Evolutionary conservation across 2,329 filamentous ascomycete genomes (phyloP), one percentile per base, ranked within the genome.

Genomic region (Talaromyces sp.): DNA sequence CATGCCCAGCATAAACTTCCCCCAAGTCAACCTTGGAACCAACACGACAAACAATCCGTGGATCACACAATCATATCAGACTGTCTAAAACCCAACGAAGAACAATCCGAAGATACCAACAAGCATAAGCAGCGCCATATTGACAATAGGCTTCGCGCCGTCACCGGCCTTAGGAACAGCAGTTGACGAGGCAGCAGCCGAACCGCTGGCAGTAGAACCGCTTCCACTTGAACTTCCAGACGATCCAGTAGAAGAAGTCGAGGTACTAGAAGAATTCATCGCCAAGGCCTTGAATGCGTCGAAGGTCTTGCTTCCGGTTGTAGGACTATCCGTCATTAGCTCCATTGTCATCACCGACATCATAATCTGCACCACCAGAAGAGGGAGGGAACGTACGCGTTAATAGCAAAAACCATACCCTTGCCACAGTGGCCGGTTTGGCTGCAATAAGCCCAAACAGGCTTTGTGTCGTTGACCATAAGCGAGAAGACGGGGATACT

Each of bases 391-490:
- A 78, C 88, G 78, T 78, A 90, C 88, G 89, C 86, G 77, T 92
- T 92, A 75, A 92, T 87, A 45, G 90, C 89, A 82, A 91, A 89
- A 64, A 84, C 83, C 89, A 92, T 92, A 68, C 90, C 89, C 62
- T 75, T 79, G 76, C 91, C 85, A 78, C 91, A 94, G 79, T 94
- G 91, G 73, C 83, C 85, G 47, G 74, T 88, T 77, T 92, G 89
- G 34, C 87, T 87, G 80, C 91, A 94, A 83, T 89, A 93, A 68
- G 91, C 79, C 90, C 91, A 94, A 68, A 92, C 81, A 49, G 91
- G 91, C 66, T 84, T 88, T 54, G 83, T 85, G 76, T 86, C 83
- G 72, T 87, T 88, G 77, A 94, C 80, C 77, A 83, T 83, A 72
- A 93, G 82, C 68, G 89, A 91, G 79, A 88, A 94, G 63, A 88